These are phyloP conservation scores for Aspergillus arachidicola DNA, from an alignment of 2,329 filamentous ascomycete genomes.

Conservation along the genomic window DNA sequence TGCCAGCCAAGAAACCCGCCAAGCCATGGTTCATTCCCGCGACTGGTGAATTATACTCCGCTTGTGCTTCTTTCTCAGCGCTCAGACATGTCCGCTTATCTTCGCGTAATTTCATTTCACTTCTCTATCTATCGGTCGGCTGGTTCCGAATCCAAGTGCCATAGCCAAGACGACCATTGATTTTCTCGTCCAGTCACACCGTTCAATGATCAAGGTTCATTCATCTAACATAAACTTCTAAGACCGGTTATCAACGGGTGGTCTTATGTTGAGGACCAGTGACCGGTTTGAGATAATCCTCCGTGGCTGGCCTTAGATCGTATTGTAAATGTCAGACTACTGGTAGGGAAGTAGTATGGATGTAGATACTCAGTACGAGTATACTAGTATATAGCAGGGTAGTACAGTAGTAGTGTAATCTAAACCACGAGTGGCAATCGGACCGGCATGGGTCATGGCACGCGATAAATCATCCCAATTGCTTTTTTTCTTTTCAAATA, in stretches of 20 bases:
- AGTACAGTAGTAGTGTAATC: background rate
- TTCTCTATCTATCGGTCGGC: background rate
- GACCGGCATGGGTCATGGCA: conserved; percentile 3
- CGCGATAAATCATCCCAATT: conserved; percentile 11
- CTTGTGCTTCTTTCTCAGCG: background rate
- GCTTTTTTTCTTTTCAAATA: background rate
- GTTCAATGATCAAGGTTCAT: background rate
- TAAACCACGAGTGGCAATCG: conserved; percentile 6
- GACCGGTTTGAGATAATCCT: background rate
- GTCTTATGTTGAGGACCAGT: background rate
- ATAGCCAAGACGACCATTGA: background rate
- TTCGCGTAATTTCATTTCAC: background rate
- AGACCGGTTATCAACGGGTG: conserved; percentile 1
- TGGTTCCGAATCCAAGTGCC: background rate
- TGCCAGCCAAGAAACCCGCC: conserved; percentile 26
- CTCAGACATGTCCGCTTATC: conserved; percentile 1
- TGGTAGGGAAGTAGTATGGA: too few relatives aligned
- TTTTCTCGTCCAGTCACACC: background rate
- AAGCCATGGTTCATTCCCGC: conserved; percentile 10
- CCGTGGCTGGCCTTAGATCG: background rate
- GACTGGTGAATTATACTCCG: conserved; percentile 13
- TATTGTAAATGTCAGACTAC: background rate
- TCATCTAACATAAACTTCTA: background rate
- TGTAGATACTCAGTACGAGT: too few relatives aligned
- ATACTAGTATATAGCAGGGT: too few relatives aligned